Percentiles rank a stretch among this genome's conserved stretches.
phyloP scores from a whole-genome alignment of 2,329 filamentous ascomycete genomes.

The Sarocladiaceae sp. region DNA sequence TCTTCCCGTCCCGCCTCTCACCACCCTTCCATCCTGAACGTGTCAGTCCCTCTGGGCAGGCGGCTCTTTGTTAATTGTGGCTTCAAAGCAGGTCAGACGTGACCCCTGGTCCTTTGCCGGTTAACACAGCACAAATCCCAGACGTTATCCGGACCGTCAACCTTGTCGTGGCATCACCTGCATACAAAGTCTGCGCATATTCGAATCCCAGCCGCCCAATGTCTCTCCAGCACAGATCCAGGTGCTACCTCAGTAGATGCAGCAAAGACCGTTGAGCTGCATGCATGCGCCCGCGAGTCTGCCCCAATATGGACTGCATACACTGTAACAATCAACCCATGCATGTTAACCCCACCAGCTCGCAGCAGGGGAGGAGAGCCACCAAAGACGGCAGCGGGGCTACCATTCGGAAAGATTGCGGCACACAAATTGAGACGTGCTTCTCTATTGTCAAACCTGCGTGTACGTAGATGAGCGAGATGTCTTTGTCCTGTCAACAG shows the following conservation, averaged over 20 bases:
- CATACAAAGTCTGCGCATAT: conserved; percentile 1
- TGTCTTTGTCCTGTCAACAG: no score
- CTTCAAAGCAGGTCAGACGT: no score
- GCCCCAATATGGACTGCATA: conserved; percentile 1
- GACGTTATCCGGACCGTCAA: no score
- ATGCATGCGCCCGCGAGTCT: background rate
- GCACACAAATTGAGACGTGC: no score
- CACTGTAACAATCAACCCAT: background rate
- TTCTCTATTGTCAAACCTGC: no score
- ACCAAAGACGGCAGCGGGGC: background rate
- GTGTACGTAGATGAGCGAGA: no score
- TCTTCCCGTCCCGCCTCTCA: background rate
- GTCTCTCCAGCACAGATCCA: background rate
- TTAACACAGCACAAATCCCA: no score
- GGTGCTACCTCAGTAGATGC: background rate
- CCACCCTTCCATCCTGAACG: background rate
- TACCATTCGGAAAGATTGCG: no score
- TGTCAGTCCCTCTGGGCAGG: background rate
- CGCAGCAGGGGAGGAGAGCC: background rate
- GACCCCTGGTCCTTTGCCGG: no score
- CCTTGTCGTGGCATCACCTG: conserved; percentile 2
- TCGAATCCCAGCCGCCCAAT: background rate
- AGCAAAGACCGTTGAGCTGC: conserved; percentile 1
- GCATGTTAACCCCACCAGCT: background rate
- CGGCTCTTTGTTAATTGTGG: no score